These are phyloP conservation scores for Protomyces inouyei DNA, from an alignment of 1,139 yeast genomes.

Conservation along the genomic window DNA sequence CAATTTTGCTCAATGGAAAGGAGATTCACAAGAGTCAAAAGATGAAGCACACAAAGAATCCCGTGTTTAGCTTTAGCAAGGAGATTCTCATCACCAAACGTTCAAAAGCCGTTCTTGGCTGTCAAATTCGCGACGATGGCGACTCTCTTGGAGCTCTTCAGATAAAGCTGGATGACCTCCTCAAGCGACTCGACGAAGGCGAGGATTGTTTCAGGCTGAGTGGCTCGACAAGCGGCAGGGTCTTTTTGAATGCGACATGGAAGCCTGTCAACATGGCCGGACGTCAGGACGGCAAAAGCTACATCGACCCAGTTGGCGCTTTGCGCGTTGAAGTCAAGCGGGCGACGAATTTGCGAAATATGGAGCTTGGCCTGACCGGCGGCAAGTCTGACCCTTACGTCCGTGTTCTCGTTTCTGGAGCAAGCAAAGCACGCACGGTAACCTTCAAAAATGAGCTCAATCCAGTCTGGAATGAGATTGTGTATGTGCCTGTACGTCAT, in stretches of 20 bases:
- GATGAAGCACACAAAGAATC: slow-evolving; percentile 59
- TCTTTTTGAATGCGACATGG: slow-evolving; percentile 69
- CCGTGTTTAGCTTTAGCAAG: slow-evolving; percentile 59
- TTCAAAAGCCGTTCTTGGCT: slow-evolving; percentile 60
- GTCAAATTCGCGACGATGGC: slow-evolving; percentile 65
- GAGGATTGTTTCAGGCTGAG: slow-evolving; percentile 66
- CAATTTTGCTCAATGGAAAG: slow-evolving; percentile 53
- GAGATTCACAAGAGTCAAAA: slow-evolving; percentile 53
- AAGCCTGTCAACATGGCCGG: slow-evolving; percentile 73
- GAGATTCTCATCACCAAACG: slow-evolving; percentile 75
- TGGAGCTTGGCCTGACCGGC: slow-evolving; percentile 55
- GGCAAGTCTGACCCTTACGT: slow-evolving; percentile 93
- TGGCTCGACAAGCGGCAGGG: slow-evolving; percentile 55
- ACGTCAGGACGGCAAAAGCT: slow-evolving; percentile 61
- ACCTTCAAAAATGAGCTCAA: slow-evolving; percentile 62
- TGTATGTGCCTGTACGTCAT: slow-evolving; percentile 75
- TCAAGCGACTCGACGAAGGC: slow-evolving; percentile 73
- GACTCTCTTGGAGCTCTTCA: slow-evolving; percentile 50
- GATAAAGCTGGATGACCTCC: slow-evolving; percentile 57
- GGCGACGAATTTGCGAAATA: slow-evolving; percentile 71
- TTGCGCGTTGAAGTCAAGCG: slow-evolving; percentile 66
- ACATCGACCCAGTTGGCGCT: slow-evolving; percentile 89
- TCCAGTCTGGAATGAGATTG: slow-evolving; percentile 81
- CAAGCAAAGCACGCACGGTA: slow-evolving; percentile 70
- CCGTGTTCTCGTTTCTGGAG: slow-evolving; percentile 71